Evolutionary conservation across 202 grass and related monocot species (phyloP), one percentile per base, ranked within the genome.

Genomic region (Schoenoplectus triqueter): DNA sequence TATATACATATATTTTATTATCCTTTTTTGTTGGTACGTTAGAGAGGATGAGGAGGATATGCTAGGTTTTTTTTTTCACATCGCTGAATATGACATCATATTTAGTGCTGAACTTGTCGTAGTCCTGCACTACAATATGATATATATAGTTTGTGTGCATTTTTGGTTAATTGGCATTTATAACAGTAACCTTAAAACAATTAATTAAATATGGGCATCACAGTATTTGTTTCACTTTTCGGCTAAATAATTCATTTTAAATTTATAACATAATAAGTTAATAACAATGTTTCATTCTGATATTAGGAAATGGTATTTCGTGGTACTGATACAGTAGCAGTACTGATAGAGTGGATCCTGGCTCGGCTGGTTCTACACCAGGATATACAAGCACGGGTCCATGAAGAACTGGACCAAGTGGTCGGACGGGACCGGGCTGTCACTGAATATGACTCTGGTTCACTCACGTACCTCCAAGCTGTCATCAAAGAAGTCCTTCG

Each of bases 321-420:
- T 2, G 95, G 95, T 18, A 95, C 92, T 31, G 95, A 98, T 73
- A 98, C 95, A 1, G 89, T 98, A 49, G 89, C 95, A 1, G 95
- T 95, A 85, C 87, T 98, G 67, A 98, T 93, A 40, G 95, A 98
- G 87, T 98, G 95, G 95, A 89, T 90, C 7, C 69, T 98, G n/a
- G 92, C 95, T 0, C 66, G 92, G 10, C 85, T 98, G 10, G 95
- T 95, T 79, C 71, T 95, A 80, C 92, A 98, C 88, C 84, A 11
- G 9, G 92, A 90, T 66, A 92, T 93, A 63, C 95, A 95, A 87
- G 89, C 78, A 46, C 80, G 63, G 9, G 88, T 93, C 42, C 95
- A 98, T 52, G 73, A 84, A 10, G 95, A 98, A 80, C 86, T 98
- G 51, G 89, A 95, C 87, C 85, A 77, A 17, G 87, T 87, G 54